Base-by-base conservation (phyloP, 345 rosid genomes). In the Pseudoturritis turrita region DNA sequence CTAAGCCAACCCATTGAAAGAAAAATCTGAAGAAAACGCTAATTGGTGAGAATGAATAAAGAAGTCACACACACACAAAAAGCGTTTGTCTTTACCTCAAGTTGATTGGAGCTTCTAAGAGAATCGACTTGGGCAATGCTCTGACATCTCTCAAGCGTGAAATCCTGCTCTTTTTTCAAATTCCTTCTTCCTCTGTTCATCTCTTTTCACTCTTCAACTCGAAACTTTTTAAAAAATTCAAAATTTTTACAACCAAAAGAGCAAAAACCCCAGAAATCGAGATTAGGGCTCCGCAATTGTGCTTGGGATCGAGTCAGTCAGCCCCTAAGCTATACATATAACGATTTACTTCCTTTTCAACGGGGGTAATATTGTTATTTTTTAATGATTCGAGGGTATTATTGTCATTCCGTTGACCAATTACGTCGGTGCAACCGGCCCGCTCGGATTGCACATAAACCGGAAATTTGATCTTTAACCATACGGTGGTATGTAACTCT, bases 131-230 rank as follows among this genome's bases (percentile, higher is more conserved):
- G 88, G 68, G 80, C 84, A 55, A 94, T 80, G 74, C 80, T 85
- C 23, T 94, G 88, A 12, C 92, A 89, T 77, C 84, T 82, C 81
- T 80, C 77, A 61, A 90, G 84, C 9, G 71, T 79, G 26, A 90
- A 77, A 11, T 67, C 80, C 46, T 75, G 81, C 23, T 86, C 94
- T 70, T 73, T 82, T 81, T 84, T 87, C 80, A 90, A 74, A 81
- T 86, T 90, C 85, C 85, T 90, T 79, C 98, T 84, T 61, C 96
- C 91, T 76, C 87, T 92, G 80, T 83, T 84, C 97, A 89, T 90
- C 29, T 76, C 21, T 55, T 59, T 10, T 23, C 37, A 5, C 28
- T 12, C 52, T 61, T 36, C 45, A 46, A 8, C 63, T 53, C 62
- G n/a, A 45, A 44, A 61, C 15, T 31, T 15, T 2, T n/a, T n/a